A percentile compares a stretch with the other conserved stretches of the same genome.
phyloP scores from a whole-genome alignment of 2,329 filamentous ascomycete genomes.

The Lachnellula arida region DNA sequence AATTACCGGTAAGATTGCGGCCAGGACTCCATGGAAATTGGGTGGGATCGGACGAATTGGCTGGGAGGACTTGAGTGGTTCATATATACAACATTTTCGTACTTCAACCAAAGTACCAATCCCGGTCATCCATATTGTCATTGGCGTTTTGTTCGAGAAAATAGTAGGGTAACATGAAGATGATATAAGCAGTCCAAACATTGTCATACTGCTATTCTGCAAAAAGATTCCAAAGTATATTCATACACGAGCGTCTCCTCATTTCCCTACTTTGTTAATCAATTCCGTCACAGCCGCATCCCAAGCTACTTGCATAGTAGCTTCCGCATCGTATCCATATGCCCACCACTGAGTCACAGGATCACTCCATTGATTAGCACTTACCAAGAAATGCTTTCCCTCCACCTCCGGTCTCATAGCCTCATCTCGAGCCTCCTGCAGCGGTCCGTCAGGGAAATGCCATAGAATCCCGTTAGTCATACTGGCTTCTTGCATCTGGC shows the following conservation, averaged over 20 bases:
- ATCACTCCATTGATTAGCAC: conserved; percentile 39
- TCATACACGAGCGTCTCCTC: no score
- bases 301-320: conserved; percentile 13
- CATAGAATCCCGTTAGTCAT: conserved; percentile 8
- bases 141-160: no score
- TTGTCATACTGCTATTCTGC: no score
- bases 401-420: conserved; percentile 35
- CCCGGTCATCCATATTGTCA: no score
- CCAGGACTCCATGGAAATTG: conserved; percentile 33
- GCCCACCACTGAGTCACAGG: conserved; percentile 36
- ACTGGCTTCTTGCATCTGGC: conserved; percentile 13
- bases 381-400: conserved; percentile 34
- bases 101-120: no score
- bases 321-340: conserved; percentile 39
- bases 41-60: conserved; percentile 10
- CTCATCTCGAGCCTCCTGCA: conserved; percentile 23
- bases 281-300: neutral
- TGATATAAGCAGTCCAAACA: no score
- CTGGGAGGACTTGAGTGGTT: no score
- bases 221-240: no score
- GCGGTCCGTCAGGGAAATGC: conserved; percentile 17
- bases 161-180: no score
- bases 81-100: no score
- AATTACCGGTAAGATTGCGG: conserved; percentile 29
- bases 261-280: no score